These are phyloP conservation scores for Tephrocybe sp. DNA, from an alignment of 768 basidiomycete species.

Conservation along the genomic window DNA sequence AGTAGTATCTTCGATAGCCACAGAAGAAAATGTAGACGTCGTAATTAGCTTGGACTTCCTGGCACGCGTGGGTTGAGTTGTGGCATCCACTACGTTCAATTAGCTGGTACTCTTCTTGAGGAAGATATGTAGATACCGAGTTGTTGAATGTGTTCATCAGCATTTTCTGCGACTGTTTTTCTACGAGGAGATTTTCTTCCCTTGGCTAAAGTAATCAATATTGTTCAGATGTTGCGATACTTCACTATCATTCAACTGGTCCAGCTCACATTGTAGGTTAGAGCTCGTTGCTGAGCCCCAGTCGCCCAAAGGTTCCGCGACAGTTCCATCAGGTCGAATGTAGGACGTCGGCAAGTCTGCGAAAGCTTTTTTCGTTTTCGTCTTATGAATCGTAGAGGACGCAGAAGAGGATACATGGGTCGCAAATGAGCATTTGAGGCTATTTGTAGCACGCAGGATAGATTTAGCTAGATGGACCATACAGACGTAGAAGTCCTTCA, in stretches of 20 bases:
- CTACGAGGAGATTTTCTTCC: too few species aligned
- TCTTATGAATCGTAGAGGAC: conserved; percentile 4
- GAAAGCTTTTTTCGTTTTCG: conserved; percentile 49
- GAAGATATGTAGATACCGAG: too few species aligned
- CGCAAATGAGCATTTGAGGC: neutral
- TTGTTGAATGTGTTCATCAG: too few species aligned
- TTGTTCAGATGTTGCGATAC: too few species aligned
- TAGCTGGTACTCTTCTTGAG: too few species aligned
- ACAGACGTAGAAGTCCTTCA: neutral
- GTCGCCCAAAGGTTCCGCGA: conserved; percentile 40
- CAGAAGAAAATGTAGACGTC: neutral
- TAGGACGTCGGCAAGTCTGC: conserved; percentile 56
- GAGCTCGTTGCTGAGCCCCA: conserved; percentile 35
- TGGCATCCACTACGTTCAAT: too few species aligned
- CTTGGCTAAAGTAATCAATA: too few species aligned
- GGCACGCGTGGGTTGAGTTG: too few species aligned
- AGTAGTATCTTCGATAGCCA: neutral
- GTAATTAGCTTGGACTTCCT: too few species aligned
- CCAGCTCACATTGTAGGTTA: conserved; percentile 14
- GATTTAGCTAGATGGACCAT: conserved; percentile 12
- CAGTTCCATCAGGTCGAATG: conserved; percentile 41
- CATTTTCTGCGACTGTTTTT: too few species aligned
- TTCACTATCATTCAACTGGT: too few species aligned
- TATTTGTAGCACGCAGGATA: conserved; percentile 1
- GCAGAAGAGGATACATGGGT: conserved; percentile 4